phyloP scores from a whole-genome alignment of 257 asterid genomes.

The Echium plantagineum region DNA sequence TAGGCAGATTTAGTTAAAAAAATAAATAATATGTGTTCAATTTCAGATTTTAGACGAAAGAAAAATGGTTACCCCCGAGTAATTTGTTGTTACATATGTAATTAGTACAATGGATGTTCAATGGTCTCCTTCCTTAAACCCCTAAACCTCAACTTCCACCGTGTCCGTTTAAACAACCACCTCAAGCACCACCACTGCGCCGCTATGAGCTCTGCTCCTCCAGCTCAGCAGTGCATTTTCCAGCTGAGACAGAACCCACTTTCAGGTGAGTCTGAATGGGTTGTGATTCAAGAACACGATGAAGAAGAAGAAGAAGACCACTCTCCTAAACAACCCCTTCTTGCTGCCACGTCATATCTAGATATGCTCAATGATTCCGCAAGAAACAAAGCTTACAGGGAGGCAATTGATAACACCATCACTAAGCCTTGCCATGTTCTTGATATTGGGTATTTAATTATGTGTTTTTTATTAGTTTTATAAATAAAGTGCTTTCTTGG shows the following conservation, averaged over 20 bases:
- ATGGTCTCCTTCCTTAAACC: slow-evolving; percentile 34
- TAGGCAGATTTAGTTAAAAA: too few species aligned
- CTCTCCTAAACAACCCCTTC: slow-evolving; percentile 37
- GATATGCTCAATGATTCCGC: slow-evolving; percentile 88
- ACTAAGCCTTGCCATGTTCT: slow-evolving; percentile 85
- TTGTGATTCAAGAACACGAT: slow-evolving; percentile 54
- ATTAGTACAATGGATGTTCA: too few species aligned
- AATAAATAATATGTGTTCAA: too few species aligned
- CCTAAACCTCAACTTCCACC: slow-evolving; percentile 19
- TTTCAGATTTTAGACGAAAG: too few species aligned
- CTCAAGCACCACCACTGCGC: slow-evolving; percentile 1
- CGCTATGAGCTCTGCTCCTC: slow-evolving; percentile 24
- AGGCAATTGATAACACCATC: slow-evolving; percentile 69
- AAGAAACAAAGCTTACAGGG: slow-evolving; percentile 59
- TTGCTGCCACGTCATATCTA: slow-evolving; percentile 67
- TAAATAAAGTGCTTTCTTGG: too few species aligned
- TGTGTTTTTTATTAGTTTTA: too few species aligned
- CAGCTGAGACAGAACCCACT: slow-evolving; percentile 72
- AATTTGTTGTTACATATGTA: too few species aligned
- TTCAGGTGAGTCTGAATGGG: slow-evolving; percentile 82
- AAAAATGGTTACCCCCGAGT: too few species aligned
- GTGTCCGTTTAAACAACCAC: slow-evolving; percentile 4
- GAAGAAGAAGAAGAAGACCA: slow-evolving; percentile 17
- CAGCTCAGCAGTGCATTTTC: slow-evolving; percentile 34
- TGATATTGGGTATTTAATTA: slow-evolving; percentile 64